Percentiles rank a stretch among this genome's conserved stretches.
phyloP scores from a whole-genome alignment of 2,329 filamentous ascomycete genomes.

The Pestalotiopsis sp. region DNA sequence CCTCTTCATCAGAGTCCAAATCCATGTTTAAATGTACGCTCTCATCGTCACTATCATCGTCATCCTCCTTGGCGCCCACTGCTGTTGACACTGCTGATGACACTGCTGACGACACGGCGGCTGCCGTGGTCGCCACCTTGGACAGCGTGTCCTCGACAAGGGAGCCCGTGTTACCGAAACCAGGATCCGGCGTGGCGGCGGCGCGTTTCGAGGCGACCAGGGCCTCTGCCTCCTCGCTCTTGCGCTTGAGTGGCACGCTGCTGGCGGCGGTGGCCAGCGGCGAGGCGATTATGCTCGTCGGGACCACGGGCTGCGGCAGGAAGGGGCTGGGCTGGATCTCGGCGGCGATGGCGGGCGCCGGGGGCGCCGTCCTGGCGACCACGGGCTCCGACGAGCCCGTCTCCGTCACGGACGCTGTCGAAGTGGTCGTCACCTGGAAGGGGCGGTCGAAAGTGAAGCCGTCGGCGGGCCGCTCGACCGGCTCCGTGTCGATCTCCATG shows the following conservation, averaged over 20 bases:
- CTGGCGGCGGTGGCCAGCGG: conserved; percentile 15
- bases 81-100: neutral
- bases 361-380: conserved; percentile 12
- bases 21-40: conserved; percentile 64
- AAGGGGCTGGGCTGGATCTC: conserved; percentile 26
- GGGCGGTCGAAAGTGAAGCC: conserved; percentile 26
- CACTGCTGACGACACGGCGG: neutral
- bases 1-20: conserved; percentile 39
- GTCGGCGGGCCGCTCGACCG: conserved; percentile 24
- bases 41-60: conserved; percentile 49
- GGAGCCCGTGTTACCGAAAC: conserved; percentile 12
- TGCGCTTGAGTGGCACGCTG: conserved; percentile 41
- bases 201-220: conserved; percentile 39
- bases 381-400: neutral
- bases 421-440: conserved; percentile 17
- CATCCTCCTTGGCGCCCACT: conserved; percentile 39
- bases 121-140: neutral
- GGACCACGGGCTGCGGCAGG: conserved; percentile 25
- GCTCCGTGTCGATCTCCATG: conserved; percentile 32
- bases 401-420: conserved; percentile 13
- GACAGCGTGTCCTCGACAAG: conserved; percentile 14
- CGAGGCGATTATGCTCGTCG: conserved; percentile 24
- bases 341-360: conserved; percentile 13
- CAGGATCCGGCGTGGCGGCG: conserved; percentile 18
- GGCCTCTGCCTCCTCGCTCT: conserved; percentile 41